phyloP scores from a whole-genome alignment of 2,329 filamentous ascomycete genomes.

The Spiromastix sp. region DNA sequence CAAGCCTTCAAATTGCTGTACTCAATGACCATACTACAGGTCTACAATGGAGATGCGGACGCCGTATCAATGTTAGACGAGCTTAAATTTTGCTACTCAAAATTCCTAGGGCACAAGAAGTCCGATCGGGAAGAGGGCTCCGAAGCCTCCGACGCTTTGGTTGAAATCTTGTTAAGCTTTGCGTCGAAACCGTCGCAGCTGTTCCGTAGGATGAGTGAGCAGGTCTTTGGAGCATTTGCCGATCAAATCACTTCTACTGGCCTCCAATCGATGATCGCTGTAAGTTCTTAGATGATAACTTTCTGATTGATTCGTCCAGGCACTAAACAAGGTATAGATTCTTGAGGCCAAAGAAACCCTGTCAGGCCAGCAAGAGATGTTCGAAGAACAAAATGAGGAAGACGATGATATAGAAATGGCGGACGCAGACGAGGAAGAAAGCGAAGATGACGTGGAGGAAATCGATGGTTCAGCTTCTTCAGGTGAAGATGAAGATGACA shows the following conservation, averaged over 20 bases:
- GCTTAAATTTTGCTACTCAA: conserved; percentile 63
- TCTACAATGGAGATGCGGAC: conserved; percentile 83
- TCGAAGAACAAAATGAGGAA: conserved; percentile 53
- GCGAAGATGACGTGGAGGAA: conserved; percentile 13
- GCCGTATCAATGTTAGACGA: conserved; percentile 74
- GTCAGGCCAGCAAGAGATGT: conserved; percentile 76
- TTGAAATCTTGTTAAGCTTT: conserved; percentile 86
- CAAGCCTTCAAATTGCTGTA: conserved; percentile 72
- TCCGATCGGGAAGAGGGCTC: conserved; percentile 41
- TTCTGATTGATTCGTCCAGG: not conserved
- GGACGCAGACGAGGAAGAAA: conserved; percentile 15
- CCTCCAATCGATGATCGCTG: conserved; percentile 50
- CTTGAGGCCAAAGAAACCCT: conserved; percentile 69
- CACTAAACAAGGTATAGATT: conserved; percentile 49
- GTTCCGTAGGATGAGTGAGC: conserved; percentile 75
- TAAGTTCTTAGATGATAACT: conserved; percentile 15
- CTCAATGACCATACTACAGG: conserved; percentile 71
- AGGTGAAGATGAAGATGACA: conserved; percentile 48
- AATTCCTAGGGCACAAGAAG: conserved; percentile 44
- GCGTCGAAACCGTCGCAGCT: conserved; percentile 74
- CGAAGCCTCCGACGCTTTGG: conserved; percentile 56
- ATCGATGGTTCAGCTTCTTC: conserved; percentile 42
- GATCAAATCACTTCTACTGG: conserved; percentile 62
- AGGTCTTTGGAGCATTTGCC: conserved; percentile 78
- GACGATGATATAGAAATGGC: conserved; percentile 24